Percentiles rank a stretch among this genome's conserved stretches.
These are phyloP conservation scores for Alternaria brassicae DNA, from an alignment of 2,329 filamentous ascomycete species.

Conservation along the genomic window DNA sequence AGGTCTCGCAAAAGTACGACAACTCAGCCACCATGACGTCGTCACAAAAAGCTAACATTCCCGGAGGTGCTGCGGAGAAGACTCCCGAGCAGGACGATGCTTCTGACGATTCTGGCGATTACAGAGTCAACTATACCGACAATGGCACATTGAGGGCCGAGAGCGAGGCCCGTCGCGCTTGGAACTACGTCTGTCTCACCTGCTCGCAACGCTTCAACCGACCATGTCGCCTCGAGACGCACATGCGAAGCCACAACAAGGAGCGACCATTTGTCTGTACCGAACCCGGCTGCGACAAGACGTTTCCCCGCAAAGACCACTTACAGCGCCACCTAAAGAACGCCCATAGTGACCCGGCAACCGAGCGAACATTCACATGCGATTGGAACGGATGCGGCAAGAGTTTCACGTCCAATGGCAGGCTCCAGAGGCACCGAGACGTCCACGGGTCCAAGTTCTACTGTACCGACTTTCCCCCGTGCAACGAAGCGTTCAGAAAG, in stretches of 20 bases:
- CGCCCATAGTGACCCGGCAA: conserved; percentile 68
- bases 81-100: conserved; percentile 20
- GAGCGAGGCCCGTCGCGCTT: conserved; percentile 63
- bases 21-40: conserved; percentile 9
- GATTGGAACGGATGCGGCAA: conserved; percentile 76
- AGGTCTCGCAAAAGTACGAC: conserved; percentile 36
- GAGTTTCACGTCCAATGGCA: conserved; percentile 79
- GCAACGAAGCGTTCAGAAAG: conserved; percentile 83
- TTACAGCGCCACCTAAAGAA: conserved; percentile 85
- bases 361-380: conserved; percentile 72
- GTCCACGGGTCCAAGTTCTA: conserved; percentile 80
- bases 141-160: conserved; percentile 37
- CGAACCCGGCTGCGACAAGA: conserved; percentile 76
- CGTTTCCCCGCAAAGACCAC: conserved; percentile 86
- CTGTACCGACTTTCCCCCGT: conserved; percentile 74
- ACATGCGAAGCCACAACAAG: conserved; percentile 84
- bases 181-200: conserved; percentile 77
- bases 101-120: conserved; percentile 36
- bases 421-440: conserved; percentile 77
- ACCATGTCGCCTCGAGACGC: conserved; percentile 76
- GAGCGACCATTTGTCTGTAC: conserved; percentile 80
- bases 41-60: conserved; percentile 7
- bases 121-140: conserved; percentile 37
- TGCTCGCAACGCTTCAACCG: conserved; percentile 89
- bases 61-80: conserved; percentile 18